phyloP scores from a whole-genome alignment of 176 grass and related monocot species.

The Thalia dealbata region DNA sequence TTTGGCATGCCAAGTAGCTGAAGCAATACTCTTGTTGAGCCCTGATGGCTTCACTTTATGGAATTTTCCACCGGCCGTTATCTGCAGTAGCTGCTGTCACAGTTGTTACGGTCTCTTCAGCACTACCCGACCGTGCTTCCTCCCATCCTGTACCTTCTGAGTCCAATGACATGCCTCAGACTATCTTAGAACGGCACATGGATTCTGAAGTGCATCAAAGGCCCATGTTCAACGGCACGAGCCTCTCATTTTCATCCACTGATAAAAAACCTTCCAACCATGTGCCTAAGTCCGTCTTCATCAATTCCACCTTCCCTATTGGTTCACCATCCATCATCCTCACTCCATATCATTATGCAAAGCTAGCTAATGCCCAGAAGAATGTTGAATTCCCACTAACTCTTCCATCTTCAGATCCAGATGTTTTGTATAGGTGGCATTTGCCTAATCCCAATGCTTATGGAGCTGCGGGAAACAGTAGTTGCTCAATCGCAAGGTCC shows the following conservation, averaged over 20 bases:
- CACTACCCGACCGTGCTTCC: slow-evolving; percentile 41
- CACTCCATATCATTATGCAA: slow-evolving; percentile 52
- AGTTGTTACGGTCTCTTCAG: slow-evolving; percentile 48
- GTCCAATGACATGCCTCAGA: background rate
- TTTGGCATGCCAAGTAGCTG: background rate
- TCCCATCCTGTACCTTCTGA: slow-evolving; percentile 1
- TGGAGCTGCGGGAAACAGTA: background rate
- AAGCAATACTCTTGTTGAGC: background rate
- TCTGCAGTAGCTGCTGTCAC: slow-evolving; percentile 53
- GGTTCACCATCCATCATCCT: slow-evolving; percentile 43
- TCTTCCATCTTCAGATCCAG: background rate
- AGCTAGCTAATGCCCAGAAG: slow-evolving; percentile 19
- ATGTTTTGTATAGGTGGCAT: slow-evolving; percentile 67
- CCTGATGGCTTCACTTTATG: slow-evolving; percentile 32
- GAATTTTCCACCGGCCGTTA: slow-evolving; percentile 57
- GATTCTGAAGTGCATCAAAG: background rate
- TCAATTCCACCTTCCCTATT: slow-evolving; percentile 10
- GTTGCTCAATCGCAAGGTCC: slow-evolving; percentile 25
- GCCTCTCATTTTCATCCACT: slow-evolving; percentile 7
- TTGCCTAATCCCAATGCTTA: slow-evolving; percentile 41
- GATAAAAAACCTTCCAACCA: background rate
- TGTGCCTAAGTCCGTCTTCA: background rate
- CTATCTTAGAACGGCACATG: background rate
- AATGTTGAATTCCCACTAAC: background rate
- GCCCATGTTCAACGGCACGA: background rate